Evolutionary conservation across 2,329 filamentous ascomycete genomes (phyloP).

Genomic region (Arthroderma sp.): DNA sequence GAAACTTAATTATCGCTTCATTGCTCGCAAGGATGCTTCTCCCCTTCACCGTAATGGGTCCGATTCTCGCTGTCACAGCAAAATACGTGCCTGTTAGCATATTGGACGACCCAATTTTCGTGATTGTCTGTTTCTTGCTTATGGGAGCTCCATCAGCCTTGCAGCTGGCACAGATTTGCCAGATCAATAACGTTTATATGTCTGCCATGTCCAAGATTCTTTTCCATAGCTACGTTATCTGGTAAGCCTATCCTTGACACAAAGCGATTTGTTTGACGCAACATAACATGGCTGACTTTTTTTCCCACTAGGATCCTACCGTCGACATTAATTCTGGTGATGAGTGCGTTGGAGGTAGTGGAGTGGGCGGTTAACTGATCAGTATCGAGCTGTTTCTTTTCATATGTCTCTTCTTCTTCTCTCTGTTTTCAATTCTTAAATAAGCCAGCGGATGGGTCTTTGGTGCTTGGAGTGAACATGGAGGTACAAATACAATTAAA

Average conservation of each 20-base stretch:
- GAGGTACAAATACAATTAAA: too few species aligned
- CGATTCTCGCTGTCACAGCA: conserved; percentile 69
- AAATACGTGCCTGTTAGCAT: conserved; percentile 91
- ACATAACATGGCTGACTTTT: neutral
- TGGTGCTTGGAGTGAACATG: too few species aligned
- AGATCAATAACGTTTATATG: conserved; percentile 94
- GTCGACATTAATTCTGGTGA: conserved; percentile 77
- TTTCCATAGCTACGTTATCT: conserved; percentile 94
- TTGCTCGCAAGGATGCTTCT: conserved; percentile 83
- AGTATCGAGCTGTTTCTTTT: neutral
- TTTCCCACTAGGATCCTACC: conserved; percentile 62
- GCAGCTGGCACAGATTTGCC: conserved; percentile 94
- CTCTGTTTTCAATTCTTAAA: neutral
- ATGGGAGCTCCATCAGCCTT: conserved; percentile 86
- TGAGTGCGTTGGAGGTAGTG: conserved; percentile 82
- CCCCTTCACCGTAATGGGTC: conserved; percentile 83
- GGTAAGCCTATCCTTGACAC: conserved; percentile 41
- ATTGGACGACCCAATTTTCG: conserved; percentile 91
- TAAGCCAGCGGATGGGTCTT: too few species aligned
- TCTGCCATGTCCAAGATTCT: conserved; percentile 82
- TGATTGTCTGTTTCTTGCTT: conserved; percentile 93
- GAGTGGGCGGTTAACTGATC: conserved; percentile 54
- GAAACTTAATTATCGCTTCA: conserved; percentile 71
- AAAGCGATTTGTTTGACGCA: too few species aligned
- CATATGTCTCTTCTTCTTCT: neutral